Evolutionary conservation across 176 grass and related monocot genomes (phyloP).

Genomic region (Lolium perenne): DNA sequence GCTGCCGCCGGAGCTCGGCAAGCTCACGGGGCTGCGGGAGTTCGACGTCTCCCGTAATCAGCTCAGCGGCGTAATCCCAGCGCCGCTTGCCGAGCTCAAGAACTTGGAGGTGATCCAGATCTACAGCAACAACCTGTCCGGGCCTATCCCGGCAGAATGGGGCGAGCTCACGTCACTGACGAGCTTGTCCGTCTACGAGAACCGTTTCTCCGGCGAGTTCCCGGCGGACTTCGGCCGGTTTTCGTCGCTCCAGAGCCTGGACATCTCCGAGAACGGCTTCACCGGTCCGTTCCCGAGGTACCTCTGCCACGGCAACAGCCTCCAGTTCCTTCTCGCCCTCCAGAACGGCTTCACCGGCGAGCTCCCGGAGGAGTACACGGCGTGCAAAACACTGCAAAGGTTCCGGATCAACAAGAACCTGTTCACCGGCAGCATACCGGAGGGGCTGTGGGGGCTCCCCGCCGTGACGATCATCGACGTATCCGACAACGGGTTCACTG

Average conservation of each 20-base stretch:
- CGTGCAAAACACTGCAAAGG: slow-evolving; percentile 57
- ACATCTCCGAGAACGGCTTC: slow-evolving; percentile 87
- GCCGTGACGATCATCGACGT: slow-evolving; percentile 74
- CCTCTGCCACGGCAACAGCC: slow-evolving; percentile 56
- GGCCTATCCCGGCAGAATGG: slow-evolving; percentile 61
- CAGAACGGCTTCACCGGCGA: slow-evolving; percentile 81
- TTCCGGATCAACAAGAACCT: slow-evolving; percentile 83
- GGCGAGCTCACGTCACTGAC: slow-evolving; percentile 53
- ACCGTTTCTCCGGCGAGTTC: slow-evolving; percentile 69
- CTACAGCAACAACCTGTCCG: slow-evolving; percentile 71
- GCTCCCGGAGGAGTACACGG: slow-evolving; percentile 65
- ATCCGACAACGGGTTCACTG: slow-evolving; percentile 72
- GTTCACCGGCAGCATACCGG: slow-evolving; percentile 58
- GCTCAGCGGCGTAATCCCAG: slow-evolving; percentile 59
- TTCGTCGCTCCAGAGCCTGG: slow-evolving; percentile 63
- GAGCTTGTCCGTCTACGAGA: slow-evolving; percentile 76
- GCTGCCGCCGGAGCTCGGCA: slow-evolving; percentile 64
- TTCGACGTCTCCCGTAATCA: slow-evolving; percentile 76
- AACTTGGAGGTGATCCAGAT: slow-evolving; percentile 71
- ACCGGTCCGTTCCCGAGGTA: slow-evolving; percentile 66
- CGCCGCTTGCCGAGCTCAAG: slow-evolving; percentile 52
- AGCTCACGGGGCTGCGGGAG: slow-evolving; percentile 50
- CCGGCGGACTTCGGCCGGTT: slow-evolving; percentile 73
- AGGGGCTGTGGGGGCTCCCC: slow-evolving; percentile 65
- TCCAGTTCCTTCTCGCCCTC: slow-evolving; percentile 66